Evolutionary conservation across 2,329 filamentous ascomycete genomes (phyloP).

Genomic region (Xylariales sp.): DNA sequence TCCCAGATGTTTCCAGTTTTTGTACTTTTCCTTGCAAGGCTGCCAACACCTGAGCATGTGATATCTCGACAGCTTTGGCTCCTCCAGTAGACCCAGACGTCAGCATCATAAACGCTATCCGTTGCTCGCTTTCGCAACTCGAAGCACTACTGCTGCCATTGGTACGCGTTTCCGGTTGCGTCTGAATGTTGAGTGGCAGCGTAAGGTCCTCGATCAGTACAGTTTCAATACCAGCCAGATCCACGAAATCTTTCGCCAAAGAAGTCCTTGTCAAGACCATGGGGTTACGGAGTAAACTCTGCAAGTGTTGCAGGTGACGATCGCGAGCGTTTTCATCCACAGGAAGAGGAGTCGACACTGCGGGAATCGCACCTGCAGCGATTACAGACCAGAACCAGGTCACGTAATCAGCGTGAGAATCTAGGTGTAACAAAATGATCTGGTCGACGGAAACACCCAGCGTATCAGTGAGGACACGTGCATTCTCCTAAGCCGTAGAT

Average conservation of each 20-base stretch:
- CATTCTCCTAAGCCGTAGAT: not conserved
- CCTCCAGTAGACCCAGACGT: constrained; percentile 40
- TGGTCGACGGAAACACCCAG: not conserved
- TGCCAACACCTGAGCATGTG: constrained; percentile 31
- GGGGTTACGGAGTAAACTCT: not conserved
- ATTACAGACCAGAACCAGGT: constrained; percentile 12
- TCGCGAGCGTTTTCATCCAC: not conserved
- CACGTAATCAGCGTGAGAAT: constrained; percentile 9
- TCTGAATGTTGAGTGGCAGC: not conserved
- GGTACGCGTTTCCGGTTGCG: too few relatives aligned
- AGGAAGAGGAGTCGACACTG: constrained; percentile 10
- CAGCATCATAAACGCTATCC: constrained; percentile 34
- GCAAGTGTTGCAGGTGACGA: constrained; percentile 8
- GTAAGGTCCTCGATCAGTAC: not conserved
- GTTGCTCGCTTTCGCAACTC: constrained; percentile 1
- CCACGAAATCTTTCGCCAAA: not conserved
- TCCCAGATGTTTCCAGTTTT: constrained; percentile 19
- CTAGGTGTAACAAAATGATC: constrained; percentile 9
- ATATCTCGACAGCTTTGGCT: constrained; percentile 38
- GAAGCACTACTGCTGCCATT: too few relatives aligned
- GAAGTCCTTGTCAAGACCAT: not conserved
- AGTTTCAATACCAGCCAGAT: not conserved
- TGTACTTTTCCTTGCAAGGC: constrained; percentile 29
- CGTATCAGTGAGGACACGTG: not conserved
- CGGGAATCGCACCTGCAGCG: constrained; percentile 9